Conservation (phyloP, 768 basidiomycete species). For the Psilocybe cyanescens region DNA sequence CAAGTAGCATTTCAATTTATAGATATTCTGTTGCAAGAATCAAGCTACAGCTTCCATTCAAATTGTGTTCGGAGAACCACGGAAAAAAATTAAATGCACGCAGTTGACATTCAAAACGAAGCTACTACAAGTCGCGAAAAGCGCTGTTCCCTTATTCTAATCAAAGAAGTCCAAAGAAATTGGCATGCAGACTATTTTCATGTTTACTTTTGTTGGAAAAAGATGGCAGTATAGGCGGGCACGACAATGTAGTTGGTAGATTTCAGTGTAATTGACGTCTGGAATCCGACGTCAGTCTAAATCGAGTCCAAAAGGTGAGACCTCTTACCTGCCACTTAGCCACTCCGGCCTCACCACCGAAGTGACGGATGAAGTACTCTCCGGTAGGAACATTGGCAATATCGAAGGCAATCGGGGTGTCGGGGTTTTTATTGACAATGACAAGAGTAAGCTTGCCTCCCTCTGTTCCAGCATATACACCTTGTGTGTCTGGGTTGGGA, state of each 20-base stretch:
- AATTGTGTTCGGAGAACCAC: too few species aligned
- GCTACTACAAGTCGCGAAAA: background rate
- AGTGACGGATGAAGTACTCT: slow-evolving; percentile 55
- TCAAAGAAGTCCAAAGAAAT: background rate
- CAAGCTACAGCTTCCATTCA: too few species aligned
- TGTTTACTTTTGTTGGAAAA: slow-evolving; percentile 32
- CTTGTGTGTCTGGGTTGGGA: slow-evolving; percentile 42
- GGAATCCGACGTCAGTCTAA: background rate
- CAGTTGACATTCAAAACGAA: too few species aligned
- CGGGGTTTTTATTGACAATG: slow-evolving; percentile 55
- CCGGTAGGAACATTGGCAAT: slow-evolving; percentile 50
- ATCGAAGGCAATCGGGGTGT: slow-evolving; percentile 40
- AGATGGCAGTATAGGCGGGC: slow-evolving; percentile 41
- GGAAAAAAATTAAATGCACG: too few species aligned
- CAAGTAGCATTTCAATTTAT: too few species aligned
- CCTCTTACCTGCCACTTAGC: slow-evolving; percentile 57
- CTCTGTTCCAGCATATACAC: slow-evolving; percentile 51
- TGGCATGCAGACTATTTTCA: background rate
- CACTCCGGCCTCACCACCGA: slow-evolving; percentile 54
- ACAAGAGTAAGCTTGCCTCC: slow-evolving; percentile 45
- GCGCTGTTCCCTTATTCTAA: background rate
- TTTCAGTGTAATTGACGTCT: slow-evolving; percentile 37
- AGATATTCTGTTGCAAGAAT: too few species aligned
- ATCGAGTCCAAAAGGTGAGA: background rate
- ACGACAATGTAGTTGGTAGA: slow-evolving; percentile 35